Conservation (phyloP, 331 rosid species). For the Malus hybrid region DNA sequence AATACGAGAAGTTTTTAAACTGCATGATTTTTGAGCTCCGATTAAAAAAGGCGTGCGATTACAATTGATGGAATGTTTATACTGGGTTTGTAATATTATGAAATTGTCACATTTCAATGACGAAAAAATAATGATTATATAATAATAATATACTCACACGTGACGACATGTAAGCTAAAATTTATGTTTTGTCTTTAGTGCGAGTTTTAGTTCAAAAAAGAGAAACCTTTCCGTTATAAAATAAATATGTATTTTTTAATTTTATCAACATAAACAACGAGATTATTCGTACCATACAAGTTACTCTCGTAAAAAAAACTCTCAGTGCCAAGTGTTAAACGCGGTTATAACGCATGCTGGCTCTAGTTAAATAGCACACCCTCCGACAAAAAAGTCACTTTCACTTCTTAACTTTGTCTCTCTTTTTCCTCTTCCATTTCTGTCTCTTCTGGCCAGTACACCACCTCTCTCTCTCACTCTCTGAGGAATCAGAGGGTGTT, state of each 20-base stretch:
- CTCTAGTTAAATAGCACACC: slow-evolving; percentile 20
- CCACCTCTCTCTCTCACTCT: not conserved
- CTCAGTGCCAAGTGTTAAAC: too few relatives aligned
- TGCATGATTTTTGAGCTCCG: not conserved
- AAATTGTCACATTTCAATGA: not conserved
- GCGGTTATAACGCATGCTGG: slow-evolving; percentile 5
- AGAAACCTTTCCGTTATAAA: too few relatives aligned
- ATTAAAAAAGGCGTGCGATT: too few relatives aligned
- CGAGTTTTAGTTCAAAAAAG: not conserved
- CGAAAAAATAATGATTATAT: too few relatives aligned
- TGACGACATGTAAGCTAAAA: too few relatives aligned
- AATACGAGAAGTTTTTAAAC: too few relatives aligned
- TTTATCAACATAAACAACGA: too few relatives aligned
- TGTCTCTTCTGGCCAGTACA: not conserved
- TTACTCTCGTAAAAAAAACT: rapidly evolving
- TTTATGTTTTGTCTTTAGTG: not conserved
- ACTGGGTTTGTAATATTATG: not conserved
- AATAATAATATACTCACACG: not conserved
- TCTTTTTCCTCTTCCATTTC: not conserved
- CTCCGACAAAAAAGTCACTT: not conserved
- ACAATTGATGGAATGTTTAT: not conserved
- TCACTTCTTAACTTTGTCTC: not conserved
- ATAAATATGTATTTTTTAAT: too few relatives aligned
- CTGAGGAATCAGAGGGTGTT: not conserved
- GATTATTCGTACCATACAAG: too few relatives aligned